These are phyloP conservation scores for Tuber brumale DNA, from an alignment of 495 filamentous ascomycete genomes.

Conservation along the genomic window DNA sequence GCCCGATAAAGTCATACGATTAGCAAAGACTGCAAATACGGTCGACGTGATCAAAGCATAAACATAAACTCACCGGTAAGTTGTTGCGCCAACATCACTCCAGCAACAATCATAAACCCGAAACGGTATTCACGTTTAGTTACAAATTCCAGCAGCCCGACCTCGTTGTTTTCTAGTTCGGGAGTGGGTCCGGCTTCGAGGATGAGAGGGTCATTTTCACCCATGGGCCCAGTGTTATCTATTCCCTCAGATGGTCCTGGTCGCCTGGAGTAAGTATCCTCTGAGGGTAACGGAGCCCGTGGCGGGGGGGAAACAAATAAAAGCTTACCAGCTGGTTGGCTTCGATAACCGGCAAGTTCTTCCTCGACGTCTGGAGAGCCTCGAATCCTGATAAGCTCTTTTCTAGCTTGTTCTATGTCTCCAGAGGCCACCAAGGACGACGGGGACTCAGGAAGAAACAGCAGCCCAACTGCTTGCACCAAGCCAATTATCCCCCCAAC, in stretches of 20 bases:
- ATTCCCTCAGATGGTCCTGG: not conserved
- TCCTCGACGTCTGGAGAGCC: conserved; percentile 65
- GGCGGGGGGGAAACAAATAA: not conserved
- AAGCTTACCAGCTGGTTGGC: conserved; percentile 24
- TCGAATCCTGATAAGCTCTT: conserved; percentile 64
- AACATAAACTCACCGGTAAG: conserved; percentile 51
- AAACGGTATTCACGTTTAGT: conserved; percentile 54
- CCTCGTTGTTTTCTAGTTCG: conserved; percentile 12
- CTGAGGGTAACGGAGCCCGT: conserved; percentile 1
- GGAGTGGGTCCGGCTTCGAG: conserved; percentile 33
- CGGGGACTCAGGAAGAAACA: conserved; percentile 75
- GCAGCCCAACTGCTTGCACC: conserved; percentile 58
- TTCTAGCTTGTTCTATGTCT: conserved; percentile 55
- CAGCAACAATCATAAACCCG: conserved; percentile 76
- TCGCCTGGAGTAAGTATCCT: conserved; percentile 5
- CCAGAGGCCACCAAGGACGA: conserved; percentile 71
- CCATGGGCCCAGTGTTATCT: not conserved
- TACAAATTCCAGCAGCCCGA: conserved; percentile 21
- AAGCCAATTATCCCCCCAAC: conserved; percentile 63
- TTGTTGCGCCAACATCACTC: conserved; percentile 89
- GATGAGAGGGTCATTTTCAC: conserved; percentile 34
- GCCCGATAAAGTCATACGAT: conserved; percentile 2
- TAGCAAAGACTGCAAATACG: not conserved
- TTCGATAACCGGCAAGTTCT: conserved; percentile 55
- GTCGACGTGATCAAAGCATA: not conserved